A percentile compares a stretch with the other conserved stretches of the same genome.
Evolutionary conservation across 2,329 filamentous ascomycete species (phyloP).

Genomic region (Ophiostoma sp.): DNA sequence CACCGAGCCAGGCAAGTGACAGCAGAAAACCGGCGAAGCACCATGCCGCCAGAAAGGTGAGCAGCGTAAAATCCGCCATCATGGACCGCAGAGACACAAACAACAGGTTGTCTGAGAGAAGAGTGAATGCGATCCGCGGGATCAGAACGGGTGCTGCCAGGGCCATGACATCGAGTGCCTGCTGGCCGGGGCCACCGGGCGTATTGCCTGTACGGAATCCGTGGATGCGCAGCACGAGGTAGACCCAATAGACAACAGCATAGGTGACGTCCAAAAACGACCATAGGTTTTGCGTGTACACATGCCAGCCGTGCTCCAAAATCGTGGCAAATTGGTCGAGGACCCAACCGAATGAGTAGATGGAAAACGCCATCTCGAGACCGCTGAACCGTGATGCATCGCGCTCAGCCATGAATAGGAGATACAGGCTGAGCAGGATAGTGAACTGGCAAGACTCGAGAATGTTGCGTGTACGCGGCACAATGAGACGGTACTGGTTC

Average conservation of each 20-base stretch:
- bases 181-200: conserved; percentile 48
- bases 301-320: conserved; percentile 66
- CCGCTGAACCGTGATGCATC: conserved; percentile 51
- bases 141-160: conserved; percentile 73
- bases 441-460: conserved; percentile 71
- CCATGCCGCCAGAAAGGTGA: conserved; percentile 71
- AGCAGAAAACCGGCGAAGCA: conserved; percentile 78
- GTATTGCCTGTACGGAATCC: conserved; percentile 46
- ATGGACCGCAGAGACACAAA: conserved; percentile 76
- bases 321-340: conserved; percentile 73
- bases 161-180: conserved; percentile 72
- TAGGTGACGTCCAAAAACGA: conserved; percentile 80
- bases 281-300: conserved; percentile 85
- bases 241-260: conserved; percentile 62
- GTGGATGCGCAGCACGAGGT: conserved; percentile 62
- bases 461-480: conserved; percentile 69
- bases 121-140: conserved; percentile 73
- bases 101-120: conserved; percentile 77
- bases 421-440: conserved; percentile 61
- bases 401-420: conserved; percentile 65
- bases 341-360: conserved; percentile 74
- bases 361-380: conserved; percentile 60
- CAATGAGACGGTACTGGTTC: conserved; percentile 80
- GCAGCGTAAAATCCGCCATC: conserved; percentile 78
- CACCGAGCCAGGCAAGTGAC: conserved; percentile 71